Base-by-base conservation (phyloP, 805 yeast species). In the Zygosaccharomyces lentus region DNA sequence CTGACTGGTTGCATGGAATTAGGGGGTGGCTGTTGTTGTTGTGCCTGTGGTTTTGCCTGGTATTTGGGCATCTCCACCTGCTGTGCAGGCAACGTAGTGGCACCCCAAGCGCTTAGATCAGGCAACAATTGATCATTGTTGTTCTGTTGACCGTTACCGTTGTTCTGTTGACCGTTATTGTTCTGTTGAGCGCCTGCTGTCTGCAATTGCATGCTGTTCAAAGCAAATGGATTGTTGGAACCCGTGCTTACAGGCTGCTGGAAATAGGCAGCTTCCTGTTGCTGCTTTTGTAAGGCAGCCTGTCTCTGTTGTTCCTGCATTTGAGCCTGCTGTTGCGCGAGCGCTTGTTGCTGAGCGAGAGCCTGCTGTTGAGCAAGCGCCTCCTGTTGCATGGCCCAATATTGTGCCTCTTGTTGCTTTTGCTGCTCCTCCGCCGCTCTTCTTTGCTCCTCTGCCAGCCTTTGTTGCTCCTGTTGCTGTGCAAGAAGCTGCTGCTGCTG, bases 171-270 rank as follows among this genome's bases (percentile, higher is more conserved):
- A 9, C 27, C 9, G 9, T 9, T 25, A 27, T 27, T 27, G 32
- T 29, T 29, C 15, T 29, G 10, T 13, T 29, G 32, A 6, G 3
- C 15, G 16, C 8, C 4, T 12, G 32, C 16, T 7, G 8, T 29
- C 32, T 46, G 55, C 39, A 47, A 37, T 38, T 48, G 51, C 42
- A 50, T 43, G 38, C 55, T 54, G 34, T 52, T 54, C 43, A 76
- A 55, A 1, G 91, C 87, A 64, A 86, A 86, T 43, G 95, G 95
- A 64, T 85, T 86, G 65, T 85, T 84, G 16, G 86, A 73, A 3
- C 89, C 89, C 0, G 90, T 82, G 51, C 76, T 74, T 53, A 81
- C 67, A 4, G 87, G 87, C 49, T 61, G 66, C 37, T 67, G 74
- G 43, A 63, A 70, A 42, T 66, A 67, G 36, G 62, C 72, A 61